phyloP scores from a whole-genome alignment of 805 yeast species.

The Blastobotrys mokoenaii region DNA sequence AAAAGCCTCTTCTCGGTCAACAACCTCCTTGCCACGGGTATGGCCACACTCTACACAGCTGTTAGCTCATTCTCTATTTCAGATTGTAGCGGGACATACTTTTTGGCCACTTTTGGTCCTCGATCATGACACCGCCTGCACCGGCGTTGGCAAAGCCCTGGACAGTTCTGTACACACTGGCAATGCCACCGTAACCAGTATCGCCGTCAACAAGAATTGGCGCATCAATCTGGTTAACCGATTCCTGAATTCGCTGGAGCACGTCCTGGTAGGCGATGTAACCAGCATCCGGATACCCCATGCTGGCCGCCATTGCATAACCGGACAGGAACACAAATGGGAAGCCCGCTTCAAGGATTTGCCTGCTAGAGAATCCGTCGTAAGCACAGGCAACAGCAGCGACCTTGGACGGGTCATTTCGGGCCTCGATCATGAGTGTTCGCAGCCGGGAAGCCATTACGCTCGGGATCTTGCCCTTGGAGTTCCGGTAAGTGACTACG shows the following conservation, averaged over 20 bases:
- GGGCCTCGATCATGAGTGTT: conserved; percentile 5
- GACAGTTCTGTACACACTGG: conserved; percentile 8
- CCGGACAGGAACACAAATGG: conserved; percentile 9
- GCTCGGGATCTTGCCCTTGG: background rate
- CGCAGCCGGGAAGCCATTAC: background rate
- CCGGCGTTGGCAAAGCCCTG: conserved; percentile 10
- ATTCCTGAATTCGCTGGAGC: conserved; percentile 4
- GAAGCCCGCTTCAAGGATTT: conserved; percentile 9
- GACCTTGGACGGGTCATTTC: conserved; percentile 4
- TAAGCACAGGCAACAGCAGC: conserved; percentile 8
- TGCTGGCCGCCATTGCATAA: conserved; percentile 5
- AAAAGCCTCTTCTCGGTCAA: conserved; percentile 5
- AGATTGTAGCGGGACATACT: background rate
- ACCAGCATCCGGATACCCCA: conserved; percentile 9
- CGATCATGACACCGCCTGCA: conserved; percentile 10
- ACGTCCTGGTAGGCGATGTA: conserved; percentile 8
- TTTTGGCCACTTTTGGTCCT: conserved; percentile 10
- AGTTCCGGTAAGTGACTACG: background rate
- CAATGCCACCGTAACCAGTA: conserved; percentile 10
- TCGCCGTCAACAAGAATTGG: conserved; percentile 11
- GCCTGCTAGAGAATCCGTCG: conserved; percentile 7
- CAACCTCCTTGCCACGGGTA: conserved; percentile 8
- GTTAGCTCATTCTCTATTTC: no score
- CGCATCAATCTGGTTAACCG: conserved; percentile 1
- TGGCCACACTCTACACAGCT: conserved; percentile 6